Conservation (phyloP, 2,329 filamentous ascomycete genomes). For the Ophiostoma novo-ulmi region DNA sequence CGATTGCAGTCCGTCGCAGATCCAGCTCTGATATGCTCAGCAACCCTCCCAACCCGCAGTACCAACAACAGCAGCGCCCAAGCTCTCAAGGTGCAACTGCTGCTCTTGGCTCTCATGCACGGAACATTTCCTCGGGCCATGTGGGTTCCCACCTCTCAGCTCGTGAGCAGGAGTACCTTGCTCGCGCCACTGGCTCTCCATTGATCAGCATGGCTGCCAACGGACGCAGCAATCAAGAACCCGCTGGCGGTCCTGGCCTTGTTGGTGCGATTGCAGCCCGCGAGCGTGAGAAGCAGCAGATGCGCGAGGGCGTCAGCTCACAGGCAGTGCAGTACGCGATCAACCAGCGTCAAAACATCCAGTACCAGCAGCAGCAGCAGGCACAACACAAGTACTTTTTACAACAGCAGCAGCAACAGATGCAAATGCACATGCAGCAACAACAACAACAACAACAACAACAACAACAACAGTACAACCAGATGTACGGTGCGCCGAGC, state of each 20-base stretch:
- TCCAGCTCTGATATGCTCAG: slow-evolving; percentile 41
- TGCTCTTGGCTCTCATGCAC: slow-evolving; percentile 38
- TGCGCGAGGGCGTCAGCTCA: slow-evolving; percentile 63
- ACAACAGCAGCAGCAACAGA: slow-evolving; percentile 35
- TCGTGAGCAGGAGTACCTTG: slow-evolving; percentile 83
- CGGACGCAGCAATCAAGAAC: slow-evolving; percentile 42
- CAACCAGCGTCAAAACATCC: slow-evolving; percentile 53
- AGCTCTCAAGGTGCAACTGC: slow-evolving; percentile 55
- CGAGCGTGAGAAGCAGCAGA: slow-evolving; percentile 69
- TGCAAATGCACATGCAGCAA: slow-evolving; percentile 29
- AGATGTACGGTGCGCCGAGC: slow-evolving; percentile 26
- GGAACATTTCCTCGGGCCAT: slow-evolving; percentile 30
- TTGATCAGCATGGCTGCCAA: slow-evolving; percentile 63
- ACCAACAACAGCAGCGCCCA: slow-evolving; percentile 43
- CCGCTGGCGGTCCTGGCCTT: slow-evolving; percentile 56
- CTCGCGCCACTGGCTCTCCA: slow-evolving; percentile 71
- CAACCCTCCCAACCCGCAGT: slow-evolving; percentile 35
- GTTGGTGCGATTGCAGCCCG: slow-evolving; percentile 75
- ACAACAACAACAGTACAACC: slow-evolving; percentile 29
- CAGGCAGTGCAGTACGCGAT: slow-evolving; percentile 70
- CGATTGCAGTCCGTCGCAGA: slow-evolving; percentile 34
- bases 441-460: slow-evolving; percentile 31
- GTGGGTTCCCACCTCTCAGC: slow-evolving; percentile 63
- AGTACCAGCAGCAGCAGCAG: slow-evolving; percentile 35
- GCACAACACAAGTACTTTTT: slow-evolving; percentile 28